Evolutionary conservation across 129 eudicot species (phyloP), one percentile per base, ranked within the genome.

Genomic region (Apium graveolens): DNA sequence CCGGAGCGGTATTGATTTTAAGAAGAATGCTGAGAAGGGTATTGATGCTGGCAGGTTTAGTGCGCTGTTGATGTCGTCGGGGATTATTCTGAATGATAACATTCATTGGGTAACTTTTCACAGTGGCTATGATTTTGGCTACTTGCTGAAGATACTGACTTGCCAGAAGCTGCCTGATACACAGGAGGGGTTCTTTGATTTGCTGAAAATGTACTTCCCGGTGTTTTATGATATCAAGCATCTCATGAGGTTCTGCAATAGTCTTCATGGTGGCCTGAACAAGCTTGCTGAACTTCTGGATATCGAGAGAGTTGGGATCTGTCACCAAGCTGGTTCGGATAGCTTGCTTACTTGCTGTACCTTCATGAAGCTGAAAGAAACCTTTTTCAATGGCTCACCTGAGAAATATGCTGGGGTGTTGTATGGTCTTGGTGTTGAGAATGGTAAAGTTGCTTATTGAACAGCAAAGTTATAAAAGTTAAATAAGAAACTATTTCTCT

Each of bases 291-390:
- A 83, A 74, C 76, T 74, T 9, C 76, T 87, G 86, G 87, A 79
- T 29, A 81, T 87, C 39, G 76, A 85, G 72, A 70, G 91, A 46
- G 62, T 83, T 13, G 91, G 91, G 27, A 78, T 82, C 76, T 77
- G 85, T 75, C 91, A 87, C 73, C 91, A 87, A 72, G 88, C 91
- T 24, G 91, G 91, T 55, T 87, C 91, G 4, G 91, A 88, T 85
- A 88, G 91, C 83, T 53, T 88, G 83, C 82, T 83, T 26, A 88
- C 89, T 29, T 83, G 42, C 73, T 82, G 76, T 68, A 77, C 82
- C 31, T 88, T 88, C 81, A 80, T 84, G 79, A 87, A 84, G 76
- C 48, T 87, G 63, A 87, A 84, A 80, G 86, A 87, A 55, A 78
- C 57, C 13, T 84, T 79, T 71, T 84, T 87, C 51, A 41, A 55